Evolutionary conservation across 177 flowering plant genomes (phyloP).

Genomic region (Vitis hybrid): DNA sequence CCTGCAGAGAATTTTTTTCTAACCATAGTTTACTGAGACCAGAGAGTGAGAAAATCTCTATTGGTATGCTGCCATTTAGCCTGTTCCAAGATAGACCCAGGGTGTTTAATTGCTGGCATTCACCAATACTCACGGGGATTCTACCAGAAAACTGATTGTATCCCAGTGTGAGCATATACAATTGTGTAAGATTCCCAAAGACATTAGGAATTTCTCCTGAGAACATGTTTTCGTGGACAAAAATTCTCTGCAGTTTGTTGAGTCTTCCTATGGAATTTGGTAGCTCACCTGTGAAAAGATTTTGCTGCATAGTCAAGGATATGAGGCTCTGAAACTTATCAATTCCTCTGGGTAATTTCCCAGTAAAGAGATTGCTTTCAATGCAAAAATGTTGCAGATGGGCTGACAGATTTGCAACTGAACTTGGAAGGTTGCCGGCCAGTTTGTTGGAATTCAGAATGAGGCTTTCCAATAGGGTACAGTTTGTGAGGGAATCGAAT

Average conservation of each 20-base stretch:
- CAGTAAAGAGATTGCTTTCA: slow-evolving; percentile 12
- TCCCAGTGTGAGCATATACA: too few species aligned
- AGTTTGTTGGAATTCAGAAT: slow-evolving; percentile 5
- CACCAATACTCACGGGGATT: slow-evolving; percentile 4
- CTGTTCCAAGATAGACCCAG: slow-evolving; percentile 4
- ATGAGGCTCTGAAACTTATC: slow-evolving; percentile 15
- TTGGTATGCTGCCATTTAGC: slow-evolving; percentile 17
- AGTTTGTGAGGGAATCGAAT: slow-evolving; percentile 15
- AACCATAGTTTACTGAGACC: background rate
- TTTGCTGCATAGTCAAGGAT: slow-evolving; percentile 5
- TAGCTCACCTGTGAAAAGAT: slow-evolving; percentile 2
- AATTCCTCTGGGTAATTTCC: slow-evolving; percentile 12
- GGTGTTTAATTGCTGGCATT: background rate
- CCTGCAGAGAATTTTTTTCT: background rate
- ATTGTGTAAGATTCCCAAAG: too few species aligned
- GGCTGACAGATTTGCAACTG: slow-evolving; percentile 12
- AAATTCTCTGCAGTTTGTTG: too few species aligned
- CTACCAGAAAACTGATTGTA: too few species aligned
- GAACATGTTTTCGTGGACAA: too few species aligned
- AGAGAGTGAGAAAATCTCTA: background rate
- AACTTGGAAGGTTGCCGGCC: slow-evolving; percentile 13
- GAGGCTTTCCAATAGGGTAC: background rate
- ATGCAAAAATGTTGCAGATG: slow-evolving; percentile 12
- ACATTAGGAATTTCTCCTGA: too few species aligned
- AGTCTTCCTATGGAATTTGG: slow-evolving; percentile 10